Evolutionary conservation across 208 protist species (phyloP).

Genomic region (Tritrichomonas musculus): DNA sequence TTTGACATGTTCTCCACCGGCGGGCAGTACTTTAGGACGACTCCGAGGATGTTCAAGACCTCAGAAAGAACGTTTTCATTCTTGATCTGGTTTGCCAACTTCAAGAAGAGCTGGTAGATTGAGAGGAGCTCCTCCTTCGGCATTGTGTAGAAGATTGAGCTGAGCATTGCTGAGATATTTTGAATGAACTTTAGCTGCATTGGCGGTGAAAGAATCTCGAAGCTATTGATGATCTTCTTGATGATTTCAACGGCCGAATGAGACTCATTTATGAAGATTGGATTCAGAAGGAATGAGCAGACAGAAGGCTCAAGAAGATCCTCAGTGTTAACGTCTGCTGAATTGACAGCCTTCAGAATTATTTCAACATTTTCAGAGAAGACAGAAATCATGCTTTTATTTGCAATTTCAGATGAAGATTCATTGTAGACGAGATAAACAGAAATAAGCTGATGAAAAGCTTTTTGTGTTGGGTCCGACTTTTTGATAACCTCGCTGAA

Average conservation of each 20-base stretch:
- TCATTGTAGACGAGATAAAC: neutral
- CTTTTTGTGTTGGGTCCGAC: neutral
- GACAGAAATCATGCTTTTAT: neutral
- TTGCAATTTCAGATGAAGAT: neutral
- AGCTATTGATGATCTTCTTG: neutral
- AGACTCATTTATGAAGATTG: neutral
- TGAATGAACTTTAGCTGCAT: neutral
- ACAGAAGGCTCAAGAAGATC: neutral
- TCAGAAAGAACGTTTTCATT: neutral
- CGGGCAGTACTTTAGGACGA: neutral
- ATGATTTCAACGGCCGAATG: neutral
- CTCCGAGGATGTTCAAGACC: neutral
- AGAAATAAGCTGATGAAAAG: neutral
- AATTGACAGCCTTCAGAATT: neutral
- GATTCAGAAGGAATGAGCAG: neutral
- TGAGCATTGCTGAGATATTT: neutral
- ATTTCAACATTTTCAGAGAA: neutral
- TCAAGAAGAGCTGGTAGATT: neutral
- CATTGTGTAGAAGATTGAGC: neutral
- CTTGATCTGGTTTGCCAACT: neutral
- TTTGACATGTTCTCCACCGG: neutral
- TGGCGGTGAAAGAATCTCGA: neutral
- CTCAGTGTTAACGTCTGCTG: neutral
- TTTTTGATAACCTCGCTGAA: neutral
- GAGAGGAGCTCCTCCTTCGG: neutral